These are phyloP conservation scores for Fragilaria radians DNA, from an alignment of 108 stramenopile genomes.

Conservation along the genomic window DNA sequence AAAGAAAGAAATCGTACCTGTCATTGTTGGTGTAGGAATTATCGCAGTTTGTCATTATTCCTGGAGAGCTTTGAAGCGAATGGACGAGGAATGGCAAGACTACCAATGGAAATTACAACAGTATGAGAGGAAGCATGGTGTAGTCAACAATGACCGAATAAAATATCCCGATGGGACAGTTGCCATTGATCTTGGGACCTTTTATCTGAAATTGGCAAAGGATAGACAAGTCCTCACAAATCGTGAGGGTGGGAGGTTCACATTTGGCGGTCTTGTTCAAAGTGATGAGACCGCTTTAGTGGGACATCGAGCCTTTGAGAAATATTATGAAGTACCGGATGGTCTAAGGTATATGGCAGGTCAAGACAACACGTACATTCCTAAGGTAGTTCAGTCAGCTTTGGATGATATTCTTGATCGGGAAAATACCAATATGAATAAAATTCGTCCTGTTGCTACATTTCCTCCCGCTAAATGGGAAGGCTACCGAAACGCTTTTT, in stretches of 20 bases:
- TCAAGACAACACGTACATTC: background rate
- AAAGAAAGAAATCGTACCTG: constrained; percentile 51
- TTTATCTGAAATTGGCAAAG: constrained; percentile 44
- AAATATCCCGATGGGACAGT: constrained; percentile 35
- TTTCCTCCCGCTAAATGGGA: background rate
- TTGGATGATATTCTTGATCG: background rate
- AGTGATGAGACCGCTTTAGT: background rate
- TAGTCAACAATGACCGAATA: constrained; percentile 1
- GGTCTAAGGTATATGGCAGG: background rate
- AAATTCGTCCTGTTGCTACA: background rate
- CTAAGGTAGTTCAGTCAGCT: background rate
- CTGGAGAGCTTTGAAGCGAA: constrained; percentile 58
- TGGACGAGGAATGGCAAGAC: constrained; percentile 79
- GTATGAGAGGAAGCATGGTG: constrained; percentile 35
- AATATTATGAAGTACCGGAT: background rate
- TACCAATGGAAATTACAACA: constrained; percentile 62
- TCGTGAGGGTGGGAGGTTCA: constrained; percentile 5
- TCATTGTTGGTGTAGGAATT: constrained; percentile 37
- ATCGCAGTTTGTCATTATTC: constrained; percentile 43
- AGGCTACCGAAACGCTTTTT: background rate
- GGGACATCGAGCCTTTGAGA: constrained; percentile 2
- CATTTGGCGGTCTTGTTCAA: constrained; percentile 1
- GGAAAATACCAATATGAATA: background rate
- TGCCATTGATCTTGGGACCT: constrained; percentile 68
- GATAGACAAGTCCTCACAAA: background rate